Conservation (phyloP, 2,329 filamentous ascomycete species). For the Xylariales sp. region DNA sequence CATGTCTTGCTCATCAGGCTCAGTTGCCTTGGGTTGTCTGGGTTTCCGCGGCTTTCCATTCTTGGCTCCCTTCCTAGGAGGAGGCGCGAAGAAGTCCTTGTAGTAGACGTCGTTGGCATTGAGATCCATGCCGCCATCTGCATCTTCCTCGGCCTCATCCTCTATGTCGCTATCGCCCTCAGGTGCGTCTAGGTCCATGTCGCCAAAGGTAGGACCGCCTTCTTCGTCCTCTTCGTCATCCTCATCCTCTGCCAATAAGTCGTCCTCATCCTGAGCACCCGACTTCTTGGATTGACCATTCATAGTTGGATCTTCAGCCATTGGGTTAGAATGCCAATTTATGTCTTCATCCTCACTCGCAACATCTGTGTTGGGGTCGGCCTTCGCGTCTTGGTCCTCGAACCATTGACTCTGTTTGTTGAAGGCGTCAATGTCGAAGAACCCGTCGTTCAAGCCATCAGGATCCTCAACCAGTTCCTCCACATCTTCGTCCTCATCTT, state of each 20-base stretch:
- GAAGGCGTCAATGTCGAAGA: conserved; percentile 97
- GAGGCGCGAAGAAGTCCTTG: conserved; percentile 88
- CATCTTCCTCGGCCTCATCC: conserved; percentile 51
- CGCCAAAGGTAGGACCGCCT: conserved; percentile 77
- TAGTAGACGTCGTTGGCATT: conserved; percentile 91
- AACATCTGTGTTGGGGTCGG: conserved; percentile 68
- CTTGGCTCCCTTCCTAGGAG: conserved; percentile 64
- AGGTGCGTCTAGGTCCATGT: conserved; percentile 69
- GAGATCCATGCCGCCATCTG: conserved; percentile 43
- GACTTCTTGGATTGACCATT: conserved; percentile 25
- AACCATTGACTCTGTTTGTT: conserved; percentile 90
- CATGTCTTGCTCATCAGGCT: conserved; percentile 61
- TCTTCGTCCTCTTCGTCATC: conserved; percentile 65
- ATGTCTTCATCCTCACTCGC: conserved; percentile 82
- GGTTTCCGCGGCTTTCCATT: conserved; percentile 40
- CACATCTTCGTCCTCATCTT: conserved; percentile 43
- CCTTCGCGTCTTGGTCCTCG: conserved; percentile 77
- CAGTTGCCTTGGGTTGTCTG: conserved; percentile 34
- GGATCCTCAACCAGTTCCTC: conserved; percentile 66
- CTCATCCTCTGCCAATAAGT: conserved; percentile 31
- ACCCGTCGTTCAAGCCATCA: conserved; percentile 89
- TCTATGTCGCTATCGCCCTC: conserved; percentile 67
- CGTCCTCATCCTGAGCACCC: conserved; percentile 33
- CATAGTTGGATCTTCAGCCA: conserved; percentile 33
- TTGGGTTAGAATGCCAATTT: conserved; percentile 80